These are phyloP conservation scores for Bisporella sp. DNA, from an alignment of 2,329 filamentous ascomycete genomes.

Conservation along the genomic window DNA sequence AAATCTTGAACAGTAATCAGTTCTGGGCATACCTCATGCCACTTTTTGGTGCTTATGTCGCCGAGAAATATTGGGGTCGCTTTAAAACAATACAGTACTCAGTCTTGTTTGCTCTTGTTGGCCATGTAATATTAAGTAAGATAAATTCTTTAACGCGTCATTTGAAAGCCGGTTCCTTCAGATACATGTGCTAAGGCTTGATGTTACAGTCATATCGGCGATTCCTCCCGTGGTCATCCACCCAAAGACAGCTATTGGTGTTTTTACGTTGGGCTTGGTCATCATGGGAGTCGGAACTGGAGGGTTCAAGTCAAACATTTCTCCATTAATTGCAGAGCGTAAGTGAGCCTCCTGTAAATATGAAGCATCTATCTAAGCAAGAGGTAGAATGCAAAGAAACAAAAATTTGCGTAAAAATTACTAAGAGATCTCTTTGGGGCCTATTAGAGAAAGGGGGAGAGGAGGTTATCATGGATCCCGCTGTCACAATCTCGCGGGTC, in stretches of 20 bases:
- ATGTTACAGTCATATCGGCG: conserved; percentile 35
- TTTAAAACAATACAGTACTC: conserved; percentile 54
- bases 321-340: conserved; percentile 23
- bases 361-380: no score
- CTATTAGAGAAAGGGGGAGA: conserved; percentile 14
- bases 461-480: conserved; percentile 27
- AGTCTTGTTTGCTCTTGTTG: conserved; percentile 38
- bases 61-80: conserved; percentile 50
- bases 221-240: conserved; percentile 39
- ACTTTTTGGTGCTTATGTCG: conserved; percentile 46
- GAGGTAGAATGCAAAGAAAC: no score
- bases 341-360: no score
- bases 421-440: no score
- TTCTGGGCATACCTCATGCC: conserved; percentile 35
- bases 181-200: no score
- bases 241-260: conserved; percentile 35
- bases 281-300: conserved; percentile 38
- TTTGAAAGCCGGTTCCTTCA: no score
- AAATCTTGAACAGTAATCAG: conserved; percentile 9
- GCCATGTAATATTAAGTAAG: conserved; percentile 41
- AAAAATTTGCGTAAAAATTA: no score
- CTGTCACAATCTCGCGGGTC: conserved; percentile 26
- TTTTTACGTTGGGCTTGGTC: conserved; percentile 43
- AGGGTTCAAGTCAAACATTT: conserved; percentile 36
- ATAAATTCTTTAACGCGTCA: no score